A percentile compares a stretch with the other conserved stretches of the same genome.
These are phyloP conservation scores for Parathielavia hyrcaniae DNA, from an alignment of 495 filamentous ascomycete species.

Conservation along the genomic window DNA sequence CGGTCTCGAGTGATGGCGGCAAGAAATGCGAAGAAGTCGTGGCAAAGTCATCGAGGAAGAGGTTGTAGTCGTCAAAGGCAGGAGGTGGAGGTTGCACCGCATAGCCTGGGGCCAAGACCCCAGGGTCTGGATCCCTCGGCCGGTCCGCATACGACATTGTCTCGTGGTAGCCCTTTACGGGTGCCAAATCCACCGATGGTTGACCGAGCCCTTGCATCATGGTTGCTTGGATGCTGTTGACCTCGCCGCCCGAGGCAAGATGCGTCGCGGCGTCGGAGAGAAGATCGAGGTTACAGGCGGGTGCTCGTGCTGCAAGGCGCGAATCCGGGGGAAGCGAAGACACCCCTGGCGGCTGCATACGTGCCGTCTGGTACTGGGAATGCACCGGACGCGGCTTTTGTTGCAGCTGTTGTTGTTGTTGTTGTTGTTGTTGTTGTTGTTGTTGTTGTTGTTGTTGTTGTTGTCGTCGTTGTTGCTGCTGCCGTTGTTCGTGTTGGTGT, in stretches of 20 bases:
- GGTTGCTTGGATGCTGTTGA: slow-evolving; percentile 40
- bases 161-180: slow-evolving; percentile 45
- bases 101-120: slow-evolving; percentile 36
- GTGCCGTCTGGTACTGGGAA: slow-evolving; percentile 33
- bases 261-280: slow-evolving; percentile 49
- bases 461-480: slow-evolving; percentile 25
- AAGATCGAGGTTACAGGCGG: slow-evolving; percentile 47
- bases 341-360: slow-evolving; percentile 35
- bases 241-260: slow-evolving; percentile 45
- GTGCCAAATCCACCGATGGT: slow-evolving; percentile 32
- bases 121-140: slow-evolving; percentile 38
- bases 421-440: slow-evolving; percentile 23
- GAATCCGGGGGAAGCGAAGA: slow-evolving; percentile 38
- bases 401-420: slow-evolving; percentile 25
- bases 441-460: slow-evolving; percentile 30
- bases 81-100: slow-evolving; percentile 35
- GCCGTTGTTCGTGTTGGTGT: slow-evolving; percentile 25
- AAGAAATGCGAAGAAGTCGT: slow-evolving; percentile 44
- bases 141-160: slow-evolving; percentile 40
- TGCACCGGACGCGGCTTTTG: slow-evolving; percentile 17
- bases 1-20: slow-evolving; percentile 44
- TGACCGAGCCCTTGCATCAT: slow-evolving; percentile 42
- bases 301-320: slow-evolving; percentile 38
- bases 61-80: slow-evolving; percentile 43
- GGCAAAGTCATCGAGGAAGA: slow-evolving; percentile 49